Evolutionary conservation across 1,139 yeast genomes (phyloP), one percentile per base, ranked within the genome.

Genomic region (Yamadazyma kanchanaburiensis): DNA sequence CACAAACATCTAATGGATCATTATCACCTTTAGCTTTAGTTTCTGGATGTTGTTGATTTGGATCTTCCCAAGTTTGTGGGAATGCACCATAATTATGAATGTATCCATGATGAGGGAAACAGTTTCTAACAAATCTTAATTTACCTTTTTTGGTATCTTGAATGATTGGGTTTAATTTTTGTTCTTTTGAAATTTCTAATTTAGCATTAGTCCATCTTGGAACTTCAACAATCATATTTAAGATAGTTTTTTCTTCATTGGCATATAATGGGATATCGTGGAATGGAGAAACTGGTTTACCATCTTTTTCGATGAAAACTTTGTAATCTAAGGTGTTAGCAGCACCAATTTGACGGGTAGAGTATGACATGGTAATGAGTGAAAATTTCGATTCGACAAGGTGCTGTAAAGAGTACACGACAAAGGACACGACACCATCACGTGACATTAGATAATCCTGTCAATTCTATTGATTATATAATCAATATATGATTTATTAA

Each of bases 41-140:
- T 55, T 81, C 91, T 41, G 85, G 81, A 63, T 81, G 83, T 31
- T 54, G 38, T 42, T 53, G 60, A 52, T 64, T 65, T 34, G 79
- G 78, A 45, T 75, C 79, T 54, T 91, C 98, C 97, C 97, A 91
- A 16, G 98, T 91, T 65, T 89, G 97, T 27, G 98, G 96, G 59
- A 91, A 74, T n/a, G 97, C 96, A 41, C 98, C 97, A 57, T 89
- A 89, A 64, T 89, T 89, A 64, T 86, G 95, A 41, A 91, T 87
- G 64, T 89, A 89, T 16, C 98, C 98, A 55, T 86, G 89, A 70
- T 82, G 94, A 20, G 98, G 98, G 74, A 86, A 89, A 42, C 94
- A 71, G 73, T 91, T 91, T 60, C 94, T 80, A 32, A 89, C 94
- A 49, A 80, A 83, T 59, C 94, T 70, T 46, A 87, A 74, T 59